Conservation (phyloP, 2,329 filamentous ascomycete species). For the Fusarium brevicatenulatum region DNA sequence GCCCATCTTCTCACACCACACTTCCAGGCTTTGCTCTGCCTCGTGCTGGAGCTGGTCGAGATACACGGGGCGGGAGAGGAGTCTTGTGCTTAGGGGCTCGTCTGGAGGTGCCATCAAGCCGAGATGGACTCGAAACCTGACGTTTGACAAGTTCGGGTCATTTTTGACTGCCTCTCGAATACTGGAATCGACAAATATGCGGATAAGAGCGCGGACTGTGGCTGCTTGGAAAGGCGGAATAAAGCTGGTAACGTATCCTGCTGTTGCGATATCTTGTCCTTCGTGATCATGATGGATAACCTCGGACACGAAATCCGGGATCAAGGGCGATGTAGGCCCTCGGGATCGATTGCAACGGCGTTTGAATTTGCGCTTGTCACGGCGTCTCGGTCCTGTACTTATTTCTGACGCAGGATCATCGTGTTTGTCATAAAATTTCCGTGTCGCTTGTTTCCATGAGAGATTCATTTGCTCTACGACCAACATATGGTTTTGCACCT, state of each 20-base stretch:
- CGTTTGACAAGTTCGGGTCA: neutral
- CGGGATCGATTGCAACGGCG: fast-evolving
- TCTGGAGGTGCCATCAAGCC: slow-evolving; percentile 1
- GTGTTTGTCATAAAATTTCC: neutral
- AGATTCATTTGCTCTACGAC: neutral
- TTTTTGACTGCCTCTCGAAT: neutral
- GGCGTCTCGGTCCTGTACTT: neutral
- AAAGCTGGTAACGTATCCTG: slow-evolving; percentile 7
- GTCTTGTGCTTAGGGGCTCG: neutral
- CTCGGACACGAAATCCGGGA: neutral
- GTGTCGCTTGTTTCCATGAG: neutral
- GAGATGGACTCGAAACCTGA: slow-evolving; percentile 14
- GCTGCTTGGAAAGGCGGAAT: slow-evolving; percentile 5
- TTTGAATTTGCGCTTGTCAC: neutral
- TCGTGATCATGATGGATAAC: neutral
- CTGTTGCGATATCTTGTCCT: neutral
- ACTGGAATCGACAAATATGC: neutral
- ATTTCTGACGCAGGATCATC: neutral
- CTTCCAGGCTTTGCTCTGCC: neutral
- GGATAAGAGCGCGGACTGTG: slow-evolving; percentile 1
- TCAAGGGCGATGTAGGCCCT: too few relatives aligned
- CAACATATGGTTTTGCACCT: neutral
- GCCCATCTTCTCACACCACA: slow-evolving; percentile 33
- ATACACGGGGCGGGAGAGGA: slow-evolving; percentile 32
- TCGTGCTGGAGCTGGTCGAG: slow-evolving; percentile 36